phyloP scores from a whole-genome alignment of 2,329 filamentous ascomycete genomes.

The Trichoderma sp. region DNA sequence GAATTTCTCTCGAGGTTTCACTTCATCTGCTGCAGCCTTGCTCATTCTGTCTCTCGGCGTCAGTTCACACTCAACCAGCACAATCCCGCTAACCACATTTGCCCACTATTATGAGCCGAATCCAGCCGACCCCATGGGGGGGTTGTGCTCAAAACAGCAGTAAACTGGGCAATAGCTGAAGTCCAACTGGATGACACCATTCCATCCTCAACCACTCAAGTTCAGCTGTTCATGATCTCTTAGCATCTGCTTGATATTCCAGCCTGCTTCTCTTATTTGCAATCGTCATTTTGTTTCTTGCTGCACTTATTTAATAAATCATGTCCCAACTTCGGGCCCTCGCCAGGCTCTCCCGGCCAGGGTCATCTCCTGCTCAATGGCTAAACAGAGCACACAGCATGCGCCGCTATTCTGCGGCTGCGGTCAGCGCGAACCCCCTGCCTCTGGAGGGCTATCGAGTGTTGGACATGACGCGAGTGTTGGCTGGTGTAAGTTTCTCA shows the following conservation, averaged over 20 bases:
- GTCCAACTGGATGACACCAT: background rate
- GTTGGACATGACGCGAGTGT: constrained; percentile 92
- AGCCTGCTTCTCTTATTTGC: background rate
- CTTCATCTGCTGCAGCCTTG: no score
- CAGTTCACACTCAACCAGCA: background rate
- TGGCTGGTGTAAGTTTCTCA: constrained; percentile 75
- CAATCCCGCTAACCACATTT: constrained; percentile 3
- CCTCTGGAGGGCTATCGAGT: constrained; percentile 87
- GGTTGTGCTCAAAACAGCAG: constrained; percentile 17
- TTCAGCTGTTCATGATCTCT: background rate
- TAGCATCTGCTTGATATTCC: background rate
- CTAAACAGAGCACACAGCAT: constrained; percentile 28
- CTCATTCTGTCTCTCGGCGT: background rate
- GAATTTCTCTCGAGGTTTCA: no score
- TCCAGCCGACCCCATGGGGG: constrained; percentile 28
- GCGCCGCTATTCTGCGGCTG: constrained; percentile 39
- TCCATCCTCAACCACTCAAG: constrained; percentile 9
- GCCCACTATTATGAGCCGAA: constrained; percentile 27
- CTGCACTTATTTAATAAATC: background rate
- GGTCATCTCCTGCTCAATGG: constrained; percentile 1
- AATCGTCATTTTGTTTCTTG: background rate
- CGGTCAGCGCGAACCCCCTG: constrained; percentile 40
- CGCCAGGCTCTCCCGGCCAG: constrained; percentile 27
- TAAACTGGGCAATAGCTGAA: background rate
- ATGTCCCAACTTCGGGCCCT: constrained; percentile 21